A percentile compares a stretch with the other conserved stretches of the same genome.
Evolutionary conservation across 2,329 filamentous ascomycete genomes (phyloP).

Genomic region (Ophiobolus disseminans): DNA sequence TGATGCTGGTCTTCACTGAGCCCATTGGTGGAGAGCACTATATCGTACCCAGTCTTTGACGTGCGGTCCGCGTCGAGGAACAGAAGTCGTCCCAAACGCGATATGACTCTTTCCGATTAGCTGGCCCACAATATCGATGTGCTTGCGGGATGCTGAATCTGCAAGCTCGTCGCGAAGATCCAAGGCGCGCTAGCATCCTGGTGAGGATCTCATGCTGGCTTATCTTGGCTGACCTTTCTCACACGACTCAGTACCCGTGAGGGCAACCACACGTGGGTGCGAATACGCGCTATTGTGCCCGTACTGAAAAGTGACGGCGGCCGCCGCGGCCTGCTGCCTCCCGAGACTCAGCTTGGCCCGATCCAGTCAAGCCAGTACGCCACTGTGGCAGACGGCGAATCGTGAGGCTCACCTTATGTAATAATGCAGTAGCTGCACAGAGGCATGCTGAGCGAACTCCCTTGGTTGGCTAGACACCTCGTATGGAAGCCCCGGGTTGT

Average conservation of each 20-base stretch:
- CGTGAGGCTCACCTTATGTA: conserved; percentile 30
- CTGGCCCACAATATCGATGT: neutral
- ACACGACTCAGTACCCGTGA: conserved; percentile 12
- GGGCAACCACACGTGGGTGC: conserved; percentile 23
- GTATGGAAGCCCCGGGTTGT: conserved; percentile 31
- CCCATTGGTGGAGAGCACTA: conserved; percentile 14
- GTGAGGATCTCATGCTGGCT: conserved; percentile 32
- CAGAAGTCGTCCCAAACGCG: neutral
- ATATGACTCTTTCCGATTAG: neutral
- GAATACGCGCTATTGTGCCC: conserved; percentile 18
- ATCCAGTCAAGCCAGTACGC: conserved; percentile 19
- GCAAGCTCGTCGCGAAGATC: conserved; percentile 13
- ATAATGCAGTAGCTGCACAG: conserved; percentile 21
- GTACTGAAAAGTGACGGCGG: conserved; percentile 16
- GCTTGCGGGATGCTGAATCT: conserved; percentile 1
- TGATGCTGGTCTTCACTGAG: conserved; percentile 11
- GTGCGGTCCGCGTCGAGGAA: neutral
- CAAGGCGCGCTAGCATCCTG: conserved; percentile 26
- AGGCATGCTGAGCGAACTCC: conserved; percentile 3
- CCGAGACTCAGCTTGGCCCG: conserved; percentile 22
- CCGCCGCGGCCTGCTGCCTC: conserved; percentile 28
- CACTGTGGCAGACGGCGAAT: conserved; percentile 15
- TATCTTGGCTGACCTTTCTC: conserved; percentile 20
- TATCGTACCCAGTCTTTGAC: neutral
- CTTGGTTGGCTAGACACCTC: conserved; percentile 17